These are phyloP conservation scores for Cercospora sp. DNA, from an alignment of 2,329 filamentous ascomycete genomes.

Conservation along the genomic window DNA sequence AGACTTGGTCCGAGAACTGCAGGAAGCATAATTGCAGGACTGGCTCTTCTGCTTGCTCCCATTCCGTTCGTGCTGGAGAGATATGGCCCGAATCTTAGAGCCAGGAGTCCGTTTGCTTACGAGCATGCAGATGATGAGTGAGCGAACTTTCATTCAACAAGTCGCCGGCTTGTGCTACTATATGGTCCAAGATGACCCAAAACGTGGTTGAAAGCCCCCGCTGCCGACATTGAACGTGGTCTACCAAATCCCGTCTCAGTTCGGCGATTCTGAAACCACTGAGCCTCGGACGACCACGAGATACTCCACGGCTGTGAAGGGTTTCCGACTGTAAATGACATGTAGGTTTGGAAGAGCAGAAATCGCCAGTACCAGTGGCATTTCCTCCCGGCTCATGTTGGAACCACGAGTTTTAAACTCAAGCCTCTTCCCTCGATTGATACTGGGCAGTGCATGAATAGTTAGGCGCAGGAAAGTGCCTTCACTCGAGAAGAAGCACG, in stretches of 20 bases:
- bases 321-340: no score
- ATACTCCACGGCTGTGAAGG: background rate
- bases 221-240: background rate
- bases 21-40: conserved; percentile 41
- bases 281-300: background rate
- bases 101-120: conserved; percentile 43
- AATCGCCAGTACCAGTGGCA: no score
- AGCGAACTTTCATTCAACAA: no score
- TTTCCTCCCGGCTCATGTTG: no score
- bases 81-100: conserved; percentile 39
- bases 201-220: background rate
- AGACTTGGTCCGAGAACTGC: conserved; percentile 43
- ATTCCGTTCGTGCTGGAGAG: conserved; percentile 35
- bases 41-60: conserved; percentile 36
- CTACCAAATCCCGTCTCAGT: background rate
- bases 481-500: no score
- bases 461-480: no score
- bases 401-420: no score
- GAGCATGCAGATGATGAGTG: conserved; percentile 40
- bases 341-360: no score
- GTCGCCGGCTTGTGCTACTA: no score
- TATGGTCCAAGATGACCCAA: background rate
- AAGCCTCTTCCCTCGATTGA: no score
- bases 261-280: background rate
- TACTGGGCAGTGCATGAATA: no score